Percentiles rank a stretch among this genome's conserved stretches.
Conservation (phyloP, 2,329 filamentous ascomycete species). For the Pseudogymnoascus sp. region DNA sequence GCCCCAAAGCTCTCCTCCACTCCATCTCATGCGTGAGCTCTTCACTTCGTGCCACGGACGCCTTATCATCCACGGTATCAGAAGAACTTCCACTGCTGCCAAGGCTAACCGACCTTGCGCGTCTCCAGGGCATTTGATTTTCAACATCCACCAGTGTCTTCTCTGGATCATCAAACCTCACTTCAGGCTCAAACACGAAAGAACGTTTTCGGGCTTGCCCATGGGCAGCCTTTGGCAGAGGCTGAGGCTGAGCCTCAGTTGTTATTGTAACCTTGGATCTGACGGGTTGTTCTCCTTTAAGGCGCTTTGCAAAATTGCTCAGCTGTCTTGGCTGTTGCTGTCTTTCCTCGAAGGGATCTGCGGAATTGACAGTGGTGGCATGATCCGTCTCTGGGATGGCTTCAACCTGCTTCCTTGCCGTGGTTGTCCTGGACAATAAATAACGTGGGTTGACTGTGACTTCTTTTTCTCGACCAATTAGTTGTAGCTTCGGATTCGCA, state of each 20-base stretch:
- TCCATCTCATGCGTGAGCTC: slow-evolving; percentile 9
- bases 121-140: not conserved
- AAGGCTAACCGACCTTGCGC: slow-evolving; percentile 16
- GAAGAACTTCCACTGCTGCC: slow-evolving; percentile 15
- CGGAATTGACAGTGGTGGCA: not conserved
- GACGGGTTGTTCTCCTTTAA: not conserved
- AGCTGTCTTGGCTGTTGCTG: not conserved
- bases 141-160: slow-evolving; percentile 18
- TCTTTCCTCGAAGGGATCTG: not conserved
- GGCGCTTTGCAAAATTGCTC: not conserved
- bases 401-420: not conserved
- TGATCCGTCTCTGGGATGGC: not conserved
- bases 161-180: slow-evolving; percentile 12
- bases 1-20: slow-evolving; percentile 24
- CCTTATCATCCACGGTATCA: not conserved
- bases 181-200: not conserved
- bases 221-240: not conserved
- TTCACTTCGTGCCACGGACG: slow-evolving; percentile 4
- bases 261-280: not conserved
- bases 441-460: not conserved
- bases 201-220: not conserved
- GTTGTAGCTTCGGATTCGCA: not conserved
- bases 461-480: not conserved
- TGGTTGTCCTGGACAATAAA: not conserved
- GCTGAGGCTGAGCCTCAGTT: not conserved